phyloP scores from a whole-genome alignment of 257 asterid genomes.

The Pogostemon cablin region DNA sequence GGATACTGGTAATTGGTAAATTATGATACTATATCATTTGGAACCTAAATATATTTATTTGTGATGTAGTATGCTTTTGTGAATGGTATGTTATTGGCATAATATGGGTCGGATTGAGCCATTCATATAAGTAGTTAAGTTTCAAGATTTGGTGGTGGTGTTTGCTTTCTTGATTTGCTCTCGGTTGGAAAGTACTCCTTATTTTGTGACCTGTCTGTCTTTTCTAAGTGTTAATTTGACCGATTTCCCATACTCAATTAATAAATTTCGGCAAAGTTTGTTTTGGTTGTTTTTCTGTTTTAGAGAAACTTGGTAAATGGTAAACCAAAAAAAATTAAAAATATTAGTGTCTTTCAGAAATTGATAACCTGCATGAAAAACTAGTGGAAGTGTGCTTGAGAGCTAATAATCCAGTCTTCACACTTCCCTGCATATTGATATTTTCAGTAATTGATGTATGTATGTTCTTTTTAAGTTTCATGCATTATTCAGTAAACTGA shows the following conservation, averaged over 20 bases:
- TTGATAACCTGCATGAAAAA: neutral
- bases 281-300: neutral
- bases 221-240: neutral
- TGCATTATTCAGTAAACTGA: neutral
- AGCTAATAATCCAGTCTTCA: neutral
- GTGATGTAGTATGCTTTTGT: neutral
- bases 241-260: neutral
- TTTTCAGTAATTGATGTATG: neutral
- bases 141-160: neutral
- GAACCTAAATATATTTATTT: neutral
- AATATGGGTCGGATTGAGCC: neutral
- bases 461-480: neutral
- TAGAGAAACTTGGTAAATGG: neutral
- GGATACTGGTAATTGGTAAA: neutral
- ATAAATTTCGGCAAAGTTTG: neutral
- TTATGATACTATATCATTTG: neutral
- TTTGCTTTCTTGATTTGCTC: neutral
- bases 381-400: neutral
- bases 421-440: neutral
- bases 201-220: slow-evolving; percentile 1
- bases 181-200: neutral
- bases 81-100: no score
- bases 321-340: neutral
- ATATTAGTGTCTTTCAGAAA: no score
- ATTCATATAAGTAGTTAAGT: neutral